These are phyloP conservation scores for Oryza glumipatula DNA, from an alignment of 176 grass and related monocot genomes.

Conservation along the genomic window DNA sequence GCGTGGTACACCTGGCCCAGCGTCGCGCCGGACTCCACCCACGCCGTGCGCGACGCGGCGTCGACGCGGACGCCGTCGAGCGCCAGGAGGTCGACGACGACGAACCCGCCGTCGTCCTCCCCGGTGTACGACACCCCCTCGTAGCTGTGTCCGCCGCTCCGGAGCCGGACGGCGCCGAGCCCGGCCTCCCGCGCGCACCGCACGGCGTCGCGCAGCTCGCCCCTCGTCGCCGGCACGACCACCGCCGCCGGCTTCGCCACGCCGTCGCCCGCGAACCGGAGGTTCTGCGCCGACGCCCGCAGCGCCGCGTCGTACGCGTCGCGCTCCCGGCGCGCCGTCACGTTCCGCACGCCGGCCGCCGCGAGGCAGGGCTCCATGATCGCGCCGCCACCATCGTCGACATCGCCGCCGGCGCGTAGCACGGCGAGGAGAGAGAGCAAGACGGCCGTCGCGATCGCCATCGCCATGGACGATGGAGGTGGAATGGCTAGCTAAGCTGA, in stretches of 20 bases:
- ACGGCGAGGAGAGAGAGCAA: conserved; percentile 13
- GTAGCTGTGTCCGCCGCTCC: conserved; percentile 93
- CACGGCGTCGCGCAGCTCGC: conserved; percentile 44
- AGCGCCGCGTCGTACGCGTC: conserved; percentile 46
- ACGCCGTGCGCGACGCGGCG: conserved; percentile 34
- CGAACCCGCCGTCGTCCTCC: conserved; percentile 26
- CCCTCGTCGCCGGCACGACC: conserved; percentile 46
- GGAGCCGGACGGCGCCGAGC: conserved; percentile 46
- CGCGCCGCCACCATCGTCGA: background rate
- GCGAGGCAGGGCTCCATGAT: conserved; percentile 47
- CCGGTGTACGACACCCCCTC: conserved; percentile 82
- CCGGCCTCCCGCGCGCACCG: conserved; percentile 49
- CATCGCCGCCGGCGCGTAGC: background rate
- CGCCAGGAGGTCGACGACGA: conserved; percentile 61
- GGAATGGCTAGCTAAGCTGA: background rate
- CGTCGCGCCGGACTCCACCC: conserved; percentile 71
- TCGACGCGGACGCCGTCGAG: conserved; percentile 61
- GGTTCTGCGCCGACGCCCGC: conserved; percentile 68
- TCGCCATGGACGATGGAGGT: background rate
- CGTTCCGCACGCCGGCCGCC: conserved; percentile 60
- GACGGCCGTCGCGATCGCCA: conserved; percentile 10
- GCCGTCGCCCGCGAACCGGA: conserved; percentile 54
- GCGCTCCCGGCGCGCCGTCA: conserved; percentile 28
- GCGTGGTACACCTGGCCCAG: conserved; percentile 75
- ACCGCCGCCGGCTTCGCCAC: conserved; percentile 42